Evolutionary conservation across 78 protist genomes (phyloP), one percentile per base, ranked within the genome.

Genomic region (Chrysochromulina tobinii): DNA sequence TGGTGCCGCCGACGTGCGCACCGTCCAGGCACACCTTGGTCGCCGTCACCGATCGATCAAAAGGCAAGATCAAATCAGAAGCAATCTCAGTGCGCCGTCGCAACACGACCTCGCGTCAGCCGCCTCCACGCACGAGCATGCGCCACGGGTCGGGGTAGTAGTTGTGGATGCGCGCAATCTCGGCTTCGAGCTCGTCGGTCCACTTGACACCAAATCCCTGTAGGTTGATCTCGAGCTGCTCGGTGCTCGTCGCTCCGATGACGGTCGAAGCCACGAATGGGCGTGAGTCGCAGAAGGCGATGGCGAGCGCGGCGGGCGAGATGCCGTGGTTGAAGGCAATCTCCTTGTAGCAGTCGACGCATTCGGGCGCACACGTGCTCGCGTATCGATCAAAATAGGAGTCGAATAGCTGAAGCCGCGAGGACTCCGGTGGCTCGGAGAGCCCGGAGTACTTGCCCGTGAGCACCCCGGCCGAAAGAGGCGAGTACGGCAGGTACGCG

Each of bases 171-270:
- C 38, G 38, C 0, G 38, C 38, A 38, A 38, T 38, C 38, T 38
- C 38, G 38, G 38, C 38, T 38, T 38, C 38, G 38, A 38, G 38
- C 38, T 38, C 38, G 38, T 38, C 38, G 38, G 38, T 23, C 55
- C 81, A 38, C 81, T 38, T 1, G 38, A 3, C 11, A 14, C 7
- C 27, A 21, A 68, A 68, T 2, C 61, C 86, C 7, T 3, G 7
- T 15, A 85, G 20, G 91, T 88, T 58, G 27, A 17, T 61, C 18
- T 8, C n/a, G 17, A 92, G 90, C 91, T 92, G 94, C 59, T 55
- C 64, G 17, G 3, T 53, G 69, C n/a, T 18, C 27, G 94, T 92
- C 58, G 94, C 90, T 54, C 94, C 94, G 54, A 92, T 73, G 88
- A 92, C 84, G 85, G 73, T 77, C 15, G 90, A 84, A 3, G 85